Evolutionary conservation across 2,329 filamentous ascomycete genomes (phyloP), one percentile per base, ranked within the genome.

Genomic region (Trichoderma afroharzianum): DNA sequence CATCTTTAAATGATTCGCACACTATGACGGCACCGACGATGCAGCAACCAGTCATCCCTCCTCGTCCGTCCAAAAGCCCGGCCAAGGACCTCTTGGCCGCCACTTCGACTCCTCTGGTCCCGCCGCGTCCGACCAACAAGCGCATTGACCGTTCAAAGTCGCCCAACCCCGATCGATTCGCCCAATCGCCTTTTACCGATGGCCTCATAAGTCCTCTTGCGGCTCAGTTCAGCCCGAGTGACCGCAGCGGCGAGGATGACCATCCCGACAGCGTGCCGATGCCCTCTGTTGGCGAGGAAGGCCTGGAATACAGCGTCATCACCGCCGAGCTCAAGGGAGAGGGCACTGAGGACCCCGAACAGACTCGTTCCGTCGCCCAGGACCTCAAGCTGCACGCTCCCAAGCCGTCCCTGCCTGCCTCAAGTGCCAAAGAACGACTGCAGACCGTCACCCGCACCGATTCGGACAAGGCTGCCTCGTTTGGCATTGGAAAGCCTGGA

Each of bases 371-470:
- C 76, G 86, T 97, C 70, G 91, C 89, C 75, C 90, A 92, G 71
- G 93, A 97, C 78, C 83, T 98, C 76, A 92, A 96, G 81, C 88
- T 98, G 72, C 90, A 97, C 82, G 94, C 95, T 72, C 95, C 95
- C 3, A 96, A 91, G 82, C 94, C 95, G 6, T 97, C 94, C 15
- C 86, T 97, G 74, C 92, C 95, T 11, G 89, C 89, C 59, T 89
- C 90, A 24, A 96, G 91, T 77, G 94, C 95, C 72, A 96, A 94
- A 82, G 90, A 93, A 79, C 90, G 92, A 77, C 93, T 98, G 64
- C 90, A 92, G 79, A 86, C 88, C 15, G 94, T 98, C 73, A 98
- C 95, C 39, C 91, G 93, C 75, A 98, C 95, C 75, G 94, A 98
- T 82, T 97, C 94, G n/a, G 90, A 91, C 62, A 90, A 91, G 79